A percentile compares a stretch with the other conserved stretches of the same genome.
phyloP scores from a whole-genome alignment of 306 rosid genomes.

The Hippophae rhamnoides region DNA sequence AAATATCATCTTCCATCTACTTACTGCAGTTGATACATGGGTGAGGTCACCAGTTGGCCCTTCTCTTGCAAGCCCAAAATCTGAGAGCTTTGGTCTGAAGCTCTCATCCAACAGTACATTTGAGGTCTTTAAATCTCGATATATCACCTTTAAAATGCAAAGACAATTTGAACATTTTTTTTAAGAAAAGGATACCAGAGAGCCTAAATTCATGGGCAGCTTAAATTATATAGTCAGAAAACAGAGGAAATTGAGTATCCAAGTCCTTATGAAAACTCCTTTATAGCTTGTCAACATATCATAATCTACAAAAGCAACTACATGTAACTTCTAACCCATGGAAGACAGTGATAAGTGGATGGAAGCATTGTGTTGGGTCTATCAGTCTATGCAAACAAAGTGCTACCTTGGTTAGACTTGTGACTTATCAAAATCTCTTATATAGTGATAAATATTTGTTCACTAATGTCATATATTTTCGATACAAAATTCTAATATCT shows the following conservation, averaged over 20 bases:
- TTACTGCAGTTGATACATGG: conserved; percentile 90
- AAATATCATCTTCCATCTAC: conserved; percentile 16
- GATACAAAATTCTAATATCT: too few relatives aligned
- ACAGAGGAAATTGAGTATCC: neutral
- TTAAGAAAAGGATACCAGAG: neutral
- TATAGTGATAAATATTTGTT: too few relatives aligned
- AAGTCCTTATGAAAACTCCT: neutral
- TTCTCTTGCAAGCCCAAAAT: conserved; percentile 98
- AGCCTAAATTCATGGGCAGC: too few relatives aligned
- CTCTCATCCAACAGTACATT: conserved; percentile 68
- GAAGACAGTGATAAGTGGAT: neutral
- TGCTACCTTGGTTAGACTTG: neutral
- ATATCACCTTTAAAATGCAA: conserved; percentile 54
- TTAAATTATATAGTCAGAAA: neutral
- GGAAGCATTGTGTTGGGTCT: neutral
- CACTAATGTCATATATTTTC: too few relatives aligned
- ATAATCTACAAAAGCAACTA: neutral
- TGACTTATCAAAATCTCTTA: neutral
- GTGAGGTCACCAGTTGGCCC: conserved; percentile 78
- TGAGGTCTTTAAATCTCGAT: conserved; percentile 88
- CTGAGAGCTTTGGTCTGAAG: conserved; percentile 84
- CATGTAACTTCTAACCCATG: neutral
- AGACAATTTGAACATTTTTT: neutral
- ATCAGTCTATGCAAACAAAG: neutral
- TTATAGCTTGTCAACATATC: neutral